phyloP scores from a whole-genome alignment of 495 filamentous ascomycete species.

The Xylaria flabelliformis region DNA sequence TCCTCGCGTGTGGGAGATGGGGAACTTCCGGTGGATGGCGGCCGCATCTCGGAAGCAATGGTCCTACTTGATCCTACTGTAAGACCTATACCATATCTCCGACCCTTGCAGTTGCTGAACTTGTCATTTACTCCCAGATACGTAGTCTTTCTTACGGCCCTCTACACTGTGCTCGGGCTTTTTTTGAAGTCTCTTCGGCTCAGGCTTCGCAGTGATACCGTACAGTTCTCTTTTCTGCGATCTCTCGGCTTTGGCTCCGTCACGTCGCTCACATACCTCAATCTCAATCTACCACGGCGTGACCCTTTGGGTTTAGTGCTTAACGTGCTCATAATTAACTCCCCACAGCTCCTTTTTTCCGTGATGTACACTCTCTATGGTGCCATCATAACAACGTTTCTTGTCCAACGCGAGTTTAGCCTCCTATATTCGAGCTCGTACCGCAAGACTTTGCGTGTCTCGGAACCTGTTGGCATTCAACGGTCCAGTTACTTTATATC shows the following conservation, averaged over 20 bases:
- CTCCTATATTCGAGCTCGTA: neutral
- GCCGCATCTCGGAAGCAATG: neutral
- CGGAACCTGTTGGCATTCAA: neutral
- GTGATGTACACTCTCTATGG: neutral
- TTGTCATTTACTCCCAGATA: neutral
- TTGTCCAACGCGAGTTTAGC: neutral
- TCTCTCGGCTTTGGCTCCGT: neutral
- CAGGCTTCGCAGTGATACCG: neutral
- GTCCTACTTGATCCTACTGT: neutral
- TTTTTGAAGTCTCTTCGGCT: neutral
- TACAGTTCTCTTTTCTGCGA: neutral
- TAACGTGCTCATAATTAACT: neutral
- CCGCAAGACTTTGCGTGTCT: neutral
- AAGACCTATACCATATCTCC: neutral
- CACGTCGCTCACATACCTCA: neutral
- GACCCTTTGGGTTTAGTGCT: neutral
- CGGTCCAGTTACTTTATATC: neutral
- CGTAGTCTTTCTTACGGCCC: neutral
- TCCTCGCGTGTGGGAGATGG: neutral
- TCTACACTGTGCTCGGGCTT: neutral
- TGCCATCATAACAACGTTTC: neutral
- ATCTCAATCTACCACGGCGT: neutral
- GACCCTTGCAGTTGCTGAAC: neutral
- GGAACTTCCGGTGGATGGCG: neutral
- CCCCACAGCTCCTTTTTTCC: neutral